Evolutionary conservation across 2,329 filamentous ascomycete species (phyloP).

Genomic region (Ophiostoma perfectum): DNA sequence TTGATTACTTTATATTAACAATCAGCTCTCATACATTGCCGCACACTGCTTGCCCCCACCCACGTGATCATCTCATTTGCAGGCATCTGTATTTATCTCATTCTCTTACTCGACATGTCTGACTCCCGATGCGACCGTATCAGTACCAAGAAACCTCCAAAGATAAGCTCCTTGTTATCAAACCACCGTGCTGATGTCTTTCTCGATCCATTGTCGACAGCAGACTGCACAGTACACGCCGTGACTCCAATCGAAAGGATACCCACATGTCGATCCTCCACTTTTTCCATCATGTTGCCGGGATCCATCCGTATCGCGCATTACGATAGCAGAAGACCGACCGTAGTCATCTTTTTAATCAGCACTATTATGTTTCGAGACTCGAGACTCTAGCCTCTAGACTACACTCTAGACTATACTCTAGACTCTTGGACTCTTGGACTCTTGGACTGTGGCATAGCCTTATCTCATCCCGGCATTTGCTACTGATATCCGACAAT

Average conservation of each 20-base stretch:
- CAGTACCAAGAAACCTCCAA: not conserved
- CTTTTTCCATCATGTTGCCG: slow-evolving; percentile 6
- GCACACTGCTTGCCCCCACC: not conserved
- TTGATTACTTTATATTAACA: too few relatives aligned
- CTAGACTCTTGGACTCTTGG: too few relatives aligned
- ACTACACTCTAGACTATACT: too few relatives aligned
- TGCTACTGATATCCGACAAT: too few relatives aligned
- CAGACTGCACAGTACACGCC: not conserved
- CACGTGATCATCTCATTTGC: not conserved
- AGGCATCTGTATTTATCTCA: not conserved
- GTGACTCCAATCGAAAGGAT: not conserved
- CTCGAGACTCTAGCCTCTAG: too few relatives aligned
- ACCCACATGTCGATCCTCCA: slow-evolving; percentile 11
- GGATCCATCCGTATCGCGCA: slow-evolving; percentile 2
- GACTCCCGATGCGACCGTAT: not conserved
- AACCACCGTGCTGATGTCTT: not conserved
- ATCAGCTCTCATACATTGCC: not conserved
- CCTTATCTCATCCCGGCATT: too few relatives aligned
- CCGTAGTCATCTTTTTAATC: not conserved
- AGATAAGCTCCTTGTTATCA: not conserved
- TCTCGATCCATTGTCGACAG: not conserved
- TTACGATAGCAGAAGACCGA: not conserved
- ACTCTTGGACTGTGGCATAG: too few relatives aligned
- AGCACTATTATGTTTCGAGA: not conserved
- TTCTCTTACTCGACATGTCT: not conserved